Base-by-base conservation (phyloP, 805 yeast genomes). In the Pichia heedii region DNA sequence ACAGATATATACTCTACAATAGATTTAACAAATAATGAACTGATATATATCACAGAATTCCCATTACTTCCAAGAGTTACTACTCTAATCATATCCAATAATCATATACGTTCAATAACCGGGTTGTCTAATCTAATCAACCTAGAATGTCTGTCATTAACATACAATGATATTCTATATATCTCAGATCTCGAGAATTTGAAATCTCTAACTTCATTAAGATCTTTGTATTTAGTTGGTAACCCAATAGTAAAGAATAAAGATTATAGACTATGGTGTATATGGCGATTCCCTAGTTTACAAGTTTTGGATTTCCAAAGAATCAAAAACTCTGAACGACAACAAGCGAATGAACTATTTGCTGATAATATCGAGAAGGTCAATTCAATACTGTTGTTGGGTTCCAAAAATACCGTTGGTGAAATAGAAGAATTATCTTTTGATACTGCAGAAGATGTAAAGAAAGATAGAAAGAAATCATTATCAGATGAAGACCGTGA, bases 21-120 rank as follows among this genome's bases (percentile, higher is more conserved):
- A 3, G 97, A 90, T 58, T 56, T 90, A 27, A 76, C 90, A 1
- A 80, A 82, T 54, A 90, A 90, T 61, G 81, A 76, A 29, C 62
- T 90, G n/a, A 61, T 70, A 1, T 68, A 67, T 3, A 50, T 90
- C 6, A 69, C 72, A 15, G 68, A 66, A 54, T 67, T 74, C 32
- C 85, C 81, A 0, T 54, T 46, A 19, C 55, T 72, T 34, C 40
- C 43, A 27, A 71, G 69, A 33, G 54, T 74, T 40, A 69, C 69
- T 36, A 73, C 81, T 0, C 52, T 90, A 2, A 65, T 88, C 9
- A 52, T 80, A 20, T 81, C 83, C 0, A 72, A 77, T 46, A 90
- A 90, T 58, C 64, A 73, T 47, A 75, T 88, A 3, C 48, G 65
- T 2, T 37, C 48, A 4, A 57, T 78, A 20, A 65, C 72, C 38